phyloP scores from a whole-genome alignment of 179 eudicot genomes.

The Camellia oleifera region DNA sequence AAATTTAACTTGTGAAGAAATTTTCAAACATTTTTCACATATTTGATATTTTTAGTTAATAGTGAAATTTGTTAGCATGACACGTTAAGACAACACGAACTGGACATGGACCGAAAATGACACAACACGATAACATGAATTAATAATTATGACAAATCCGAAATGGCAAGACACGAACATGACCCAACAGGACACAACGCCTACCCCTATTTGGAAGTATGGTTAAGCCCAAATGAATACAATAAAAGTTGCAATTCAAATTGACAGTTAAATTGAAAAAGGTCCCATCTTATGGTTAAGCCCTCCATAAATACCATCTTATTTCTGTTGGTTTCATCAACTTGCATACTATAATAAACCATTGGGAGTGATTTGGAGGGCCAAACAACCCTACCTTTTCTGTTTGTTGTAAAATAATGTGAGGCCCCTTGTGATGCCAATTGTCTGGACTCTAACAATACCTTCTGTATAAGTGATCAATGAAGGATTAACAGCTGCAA shows the following conservation, averaged over 20 bases:
- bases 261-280: not conserved
- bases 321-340: not conserved
- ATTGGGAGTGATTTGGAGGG: not conserved
- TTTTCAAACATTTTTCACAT: too few species aligned
- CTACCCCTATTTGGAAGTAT: not conserved
- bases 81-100: too few species aligned
- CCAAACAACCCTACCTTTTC: constrained; percentile 58
- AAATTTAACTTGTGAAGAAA: too few species aligned
- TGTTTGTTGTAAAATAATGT: constrained; percentile 77
- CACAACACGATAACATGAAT: too few species aligned
- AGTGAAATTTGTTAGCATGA: too few species aligned
- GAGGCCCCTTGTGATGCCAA: constrained; percentile 83
- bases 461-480: constrained; percentile 82
- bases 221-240: not conserved
- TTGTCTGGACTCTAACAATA: constrained; percentile 78
- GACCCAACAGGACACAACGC: too few species aligned
- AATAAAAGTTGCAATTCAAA: not conserved
- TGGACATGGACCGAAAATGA: too few species aligned
- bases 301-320: not conserved
- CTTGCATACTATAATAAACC: not conserved
- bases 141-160: too few species aligned
- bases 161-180: too few species aligned
- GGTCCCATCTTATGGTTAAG: too few species aligned
- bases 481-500: constrained; percentile 92
- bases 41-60: too few species aligned